Conservation (phyloP, 768 basidiomycete genomes). For the Calocybe indica region DNA sequence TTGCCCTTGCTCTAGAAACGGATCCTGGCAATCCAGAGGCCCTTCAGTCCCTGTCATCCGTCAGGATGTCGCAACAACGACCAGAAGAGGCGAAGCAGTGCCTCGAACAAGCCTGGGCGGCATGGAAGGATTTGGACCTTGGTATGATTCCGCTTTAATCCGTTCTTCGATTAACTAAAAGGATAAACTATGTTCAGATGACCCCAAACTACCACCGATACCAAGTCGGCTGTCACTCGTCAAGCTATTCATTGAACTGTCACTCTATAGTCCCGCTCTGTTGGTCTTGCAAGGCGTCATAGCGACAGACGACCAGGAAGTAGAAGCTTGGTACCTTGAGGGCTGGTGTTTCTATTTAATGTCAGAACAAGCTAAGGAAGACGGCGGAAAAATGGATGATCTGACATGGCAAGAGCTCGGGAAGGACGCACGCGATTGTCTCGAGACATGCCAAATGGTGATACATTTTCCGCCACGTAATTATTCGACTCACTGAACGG, state of each 20-base stretch:
- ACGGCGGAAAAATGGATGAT: slow-evolving; percentile 41
- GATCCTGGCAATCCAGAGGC: slow-evolving; percentile 78
- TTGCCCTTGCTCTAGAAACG: slow-evolving; percentile 63
- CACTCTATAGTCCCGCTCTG: slow-evolving; percentile 64
- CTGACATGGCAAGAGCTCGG: slow-evolving; percentile 75
- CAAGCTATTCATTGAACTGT: slow-evolving; percentile 78
- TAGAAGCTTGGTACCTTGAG: slow-evolving; percentile 92
- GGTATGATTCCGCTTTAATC: slow-evolving; percentile 18
- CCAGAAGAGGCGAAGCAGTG: slow-evolving; percentile 75
- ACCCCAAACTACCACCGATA: slow-evolving; percentile 64
- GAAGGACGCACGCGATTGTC: slow-evolving; percentile 70
- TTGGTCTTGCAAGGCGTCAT: slow-evolving; percentile 75
- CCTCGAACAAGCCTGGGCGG: slow-evolving; percentile 60
- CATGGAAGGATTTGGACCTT: slow-evolving; percentile 64
- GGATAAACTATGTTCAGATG: slow-evolving; percentile 35
- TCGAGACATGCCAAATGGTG: slow-evolving; percentile 80
- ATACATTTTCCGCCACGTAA: slow-evolving; percentile 1
- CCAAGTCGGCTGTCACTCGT: slow-evolving; percentile 67
- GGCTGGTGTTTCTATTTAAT: slow-evolving; percentile 91
- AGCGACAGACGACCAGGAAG: slow-evolving; percentile 75
- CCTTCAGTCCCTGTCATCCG: slow-evolving; percentile 74
- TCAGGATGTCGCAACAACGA: slow-evolving; percentile 82
- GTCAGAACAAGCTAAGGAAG: slow-evolving; percentile 64
- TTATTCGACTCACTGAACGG: slow-evolving; percentile 2
- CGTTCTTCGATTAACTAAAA: background rate